phyloP scores from a whole-genome alignment of 2,329 filamentous ascomycete genomes.

The Aspergillus awamori region DNA sequence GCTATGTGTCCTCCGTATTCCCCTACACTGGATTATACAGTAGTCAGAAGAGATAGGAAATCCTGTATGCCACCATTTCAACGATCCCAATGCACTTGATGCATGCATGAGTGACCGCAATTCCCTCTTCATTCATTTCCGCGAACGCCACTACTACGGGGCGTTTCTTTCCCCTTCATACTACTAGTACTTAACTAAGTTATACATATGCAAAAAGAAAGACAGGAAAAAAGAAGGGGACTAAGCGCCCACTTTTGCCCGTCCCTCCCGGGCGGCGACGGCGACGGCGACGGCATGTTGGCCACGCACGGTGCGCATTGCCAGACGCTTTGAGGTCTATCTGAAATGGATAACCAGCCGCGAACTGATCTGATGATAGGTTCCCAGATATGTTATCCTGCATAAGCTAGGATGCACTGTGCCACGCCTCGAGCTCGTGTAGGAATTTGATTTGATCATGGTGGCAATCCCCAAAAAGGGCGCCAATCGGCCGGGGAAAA shows the following conservation, averaged over 20 bases:
- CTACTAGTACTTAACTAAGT: no score
- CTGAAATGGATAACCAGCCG: conserved; percentile 7
- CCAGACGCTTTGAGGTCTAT: not conserved
- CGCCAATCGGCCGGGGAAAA: conserved; percentile 11
- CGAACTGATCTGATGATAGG: conserved; percentile 17
- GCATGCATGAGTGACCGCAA: no score
- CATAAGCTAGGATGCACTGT: conserved; percentile 17
- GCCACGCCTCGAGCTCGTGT: conserved; percentile 23
- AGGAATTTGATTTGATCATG: conserved; percentile 20
- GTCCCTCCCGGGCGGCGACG: conserved; percentile 1
- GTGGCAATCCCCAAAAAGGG: conserved; percentile 12
- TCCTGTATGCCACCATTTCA: no score
- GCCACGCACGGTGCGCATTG: conserved; percentile 8
- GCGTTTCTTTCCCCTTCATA: no score
- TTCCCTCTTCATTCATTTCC: no score
- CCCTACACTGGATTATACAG: no score
- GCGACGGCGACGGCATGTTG: conserved; percentile 8
- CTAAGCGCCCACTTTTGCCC: not conserved
- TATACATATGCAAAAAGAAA: not conserved
- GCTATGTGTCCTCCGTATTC: not conserved
- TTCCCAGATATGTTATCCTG: conserved; percentile 19
- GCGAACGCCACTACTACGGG: no score
- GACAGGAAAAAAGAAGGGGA: not conserved
- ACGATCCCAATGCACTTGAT: no score
- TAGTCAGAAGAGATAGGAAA: no score